Conservation (phyloP, 495 filamentous ascomycete genomes). For the Penicillium parvum region DNA sequence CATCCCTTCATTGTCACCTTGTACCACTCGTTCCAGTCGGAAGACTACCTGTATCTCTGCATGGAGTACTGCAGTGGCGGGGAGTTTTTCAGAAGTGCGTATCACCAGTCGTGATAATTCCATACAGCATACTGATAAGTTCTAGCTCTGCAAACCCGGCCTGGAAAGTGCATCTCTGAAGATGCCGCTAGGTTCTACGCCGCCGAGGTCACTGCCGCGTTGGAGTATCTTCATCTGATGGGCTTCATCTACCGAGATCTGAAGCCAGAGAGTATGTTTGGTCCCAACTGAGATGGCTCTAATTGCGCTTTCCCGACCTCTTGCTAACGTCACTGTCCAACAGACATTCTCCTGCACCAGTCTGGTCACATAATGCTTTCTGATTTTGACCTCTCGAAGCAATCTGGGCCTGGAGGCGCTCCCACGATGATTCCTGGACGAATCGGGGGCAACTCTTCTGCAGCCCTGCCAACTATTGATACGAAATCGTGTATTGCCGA, state of each 20-base stretch:
- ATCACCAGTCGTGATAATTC: constrained; percentile 1
- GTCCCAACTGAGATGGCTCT: too few species aligned
- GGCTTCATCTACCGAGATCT: constrained; percentile 98
- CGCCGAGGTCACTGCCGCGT: constrained; percentile 92
- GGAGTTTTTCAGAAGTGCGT: constrained; percentile 85
- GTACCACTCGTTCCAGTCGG: constrained; percentile 98
- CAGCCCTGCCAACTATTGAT: constrained; percentile 87
- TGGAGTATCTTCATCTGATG: constrained; percentile 98
- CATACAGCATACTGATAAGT: too few species aligned
- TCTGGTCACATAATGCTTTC: constrained; percentile 99
- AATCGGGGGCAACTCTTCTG: constrained; percentile 67
- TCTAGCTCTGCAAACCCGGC: constrained; percentile 84
- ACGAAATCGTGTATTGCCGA: constrained; percentile 98
- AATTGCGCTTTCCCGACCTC: background rate
- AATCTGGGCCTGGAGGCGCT: constrained; percentile 92
- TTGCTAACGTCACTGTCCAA: constrained; percentile 6
- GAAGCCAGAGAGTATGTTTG: constrained; percentile 87
- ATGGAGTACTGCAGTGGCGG: constrained; percentile 99
- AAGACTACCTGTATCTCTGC: constrained; percentile 95
- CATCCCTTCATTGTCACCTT: constrained; percentile 98
- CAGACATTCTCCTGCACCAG: constrained; percentile 96
- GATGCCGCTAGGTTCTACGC: constrained; percentile 98
- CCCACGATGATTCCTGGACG: constrained; percentile 95
- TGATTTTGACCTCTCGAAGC: constrained; percentile 96
- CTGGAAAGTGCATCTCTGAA: constrained; percentile 93